Conservation (phyloP, 1,284 basidiomycete genomes). For the Leccinum subspadiceum region DNA sequence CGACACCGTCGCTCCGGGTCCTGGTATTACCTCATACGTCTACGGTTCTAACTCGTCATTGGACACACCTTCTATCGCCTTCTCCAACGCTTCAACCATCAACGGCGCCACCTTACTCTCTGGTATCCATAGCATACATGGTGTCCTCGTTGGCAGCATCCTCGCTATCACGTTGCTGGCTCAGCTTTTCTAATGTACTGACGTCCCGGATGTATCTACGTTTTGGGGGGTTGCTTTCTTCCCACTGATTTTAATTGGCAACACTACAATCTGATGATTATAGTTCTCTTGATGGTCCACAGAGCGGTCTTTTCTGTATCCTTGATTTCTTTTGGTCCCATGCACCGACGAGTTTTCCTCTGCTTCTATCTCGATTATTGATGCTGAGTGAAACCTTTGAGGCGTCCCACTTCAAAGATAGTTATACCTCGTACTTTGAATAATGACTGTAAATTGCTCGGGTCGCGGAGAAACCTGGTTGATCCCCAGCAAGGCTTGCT, state of each 20-base stretch:
- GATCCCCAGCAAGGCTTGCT: neutral
- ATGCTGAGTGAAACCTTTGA: neutral
- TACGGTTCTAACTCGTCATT: conserved; percentile 56
- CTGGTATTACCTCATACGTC: conserved; percentile 57
- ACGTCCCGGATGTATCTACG: neutral
- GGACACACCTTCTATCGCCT: conserved; percentile 48
- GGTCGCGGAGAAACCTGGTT: neutral
- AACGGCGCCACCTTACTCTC: conserved; percentile 35
- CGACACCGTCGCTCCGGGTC: conserved; percentile 41
- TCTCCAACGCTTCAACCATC: conserved; percentile 54
- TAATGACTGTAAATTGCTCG: neutral
- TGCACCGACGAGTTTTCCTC: neutral
- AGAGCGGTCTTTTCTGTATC: conserved; percentile 4
- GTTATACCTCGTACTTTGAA: neutral
- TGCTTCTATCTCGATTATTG: neutral
- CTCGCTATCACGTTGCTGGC: conserved; percentile 25
- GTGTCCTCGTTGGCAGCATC: conserved; percentile 14
- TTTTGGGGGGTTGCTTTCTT: neutral
- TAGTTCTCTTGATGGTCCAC: neutral
- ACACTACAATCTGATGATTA: neutral
- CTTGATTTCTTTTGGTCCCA: neutral
- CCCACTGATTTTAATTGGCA: neutral
- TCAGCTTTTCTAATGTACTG: conserved; percentile 24
- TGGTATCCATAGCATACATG: conserved; percentile 12
- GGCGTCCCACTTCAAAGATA: neutral